Conservation (phyloP, 129 eudicot species). For the Helichrysum umbraculigerum region DNA sequence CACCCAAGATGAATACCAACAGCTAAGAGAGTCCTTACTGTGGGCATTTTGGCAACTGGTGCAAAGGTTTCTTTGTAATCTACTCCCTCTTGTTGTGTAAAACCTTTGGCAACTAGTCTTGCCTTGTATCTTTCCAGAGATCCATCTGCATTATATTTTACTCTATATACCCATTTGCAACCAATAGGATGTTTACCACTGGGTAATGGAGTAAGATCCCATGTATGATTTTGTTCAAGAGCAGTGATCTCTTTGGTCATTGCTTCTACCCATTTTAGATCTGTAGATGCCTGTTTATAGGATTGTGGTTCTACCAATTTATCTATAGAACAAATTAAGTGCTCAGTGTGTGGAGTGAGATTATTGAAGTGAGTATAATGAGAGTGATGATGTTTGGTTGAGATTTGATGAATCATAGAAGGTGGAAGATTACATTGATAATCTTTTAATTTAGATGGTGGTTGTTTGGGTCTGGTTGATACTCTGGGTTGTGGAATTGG, state of each 20-base stretch:
- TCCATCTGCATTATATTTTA: too few relatives aligned
- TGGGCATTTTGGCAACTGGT: too few relatives aligned
- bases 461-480: not conserved
- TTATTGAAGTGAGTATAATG: too few relatives aligned
- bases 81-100: too few relatives aligned
- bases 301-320: not conserved
- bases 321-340: too few relatives aligned
- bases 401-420: not conserved
- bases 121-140: too few relatives aligned
- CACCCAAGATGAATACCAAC: too few relatives aligned
- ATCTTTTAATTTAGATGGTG: not conserved
- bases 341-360: not conserved
- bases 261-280: not conserved
- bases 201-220: not conserved
- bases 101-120: too few relatives aligned
- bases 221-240: not conserved
- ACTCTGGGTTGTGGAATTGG: not conserved
- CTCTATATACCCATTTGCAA: too few relatives aligned
- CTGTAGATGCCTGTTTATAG: not conserved
- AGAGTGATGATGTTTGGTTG: not conserved
- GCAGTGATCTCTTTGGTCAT: not conserved
- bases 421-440: not conserved
- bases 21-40: too few relatives aligned
- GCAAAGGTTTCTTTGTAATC: too few relatives aligned
- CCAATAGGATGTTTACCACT: too few relatives aligned